phyloP scores from a whole-genome alignment of 169 alveolate species.

The Cryptosporidium ubiquitum region DNA sequence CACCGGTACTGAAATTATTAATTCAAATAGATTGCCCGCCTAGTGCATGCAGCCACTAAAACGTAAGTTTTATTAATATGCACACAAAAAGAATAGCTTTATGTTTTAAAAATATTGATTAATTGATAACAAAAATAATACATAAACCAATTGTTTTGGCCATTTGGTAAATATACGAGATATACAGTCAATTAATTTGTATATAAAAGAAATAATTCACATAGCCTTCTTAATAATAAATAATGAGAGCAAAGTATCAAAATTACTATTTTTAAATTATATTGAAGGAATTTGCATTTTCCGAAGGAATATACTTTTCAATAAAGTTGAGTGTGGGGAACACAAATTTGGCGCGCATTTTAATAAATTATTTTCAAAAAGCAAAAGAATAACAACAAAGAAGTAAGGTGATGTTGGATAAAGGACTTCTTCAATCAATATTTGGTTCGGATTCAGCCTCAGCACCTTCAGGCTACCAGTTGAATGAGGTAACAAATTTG shows the following conservation, averaged over 20 bases:
- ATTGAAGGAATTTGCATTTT: neutral
- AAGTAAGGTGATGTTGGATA: constrained; percentile 23
- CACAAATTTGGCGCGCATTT: neutral
- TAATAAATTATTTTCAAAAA: neutral
- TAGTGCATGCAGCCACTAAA: neutral
- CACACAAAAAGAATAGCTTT: neutral
- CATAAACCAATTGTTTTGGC: neutral
- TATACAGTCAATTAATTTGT: neutral
- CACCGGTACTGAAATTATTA: neutral
- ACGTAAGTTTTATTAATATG: too few species aligned
- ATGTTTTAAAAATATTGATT: too few species aligned
- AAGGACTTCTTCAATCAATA: constrained; percentile 58
- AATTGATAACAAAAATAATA: too few species aligned
- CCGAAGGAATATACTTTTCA: neutral
- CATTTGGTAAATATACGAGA: neutral
- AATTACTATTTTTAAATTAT: neutral
- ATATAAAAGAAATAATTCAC: neutral
- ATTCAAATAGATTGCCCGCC: neutral
- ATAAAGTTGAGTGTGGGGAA: neutral
- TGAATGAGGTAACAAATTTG: constrained; percentile 47
- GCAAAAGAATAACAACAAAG: neutral
- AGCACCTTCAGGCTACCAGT: constrained; percentile 49
- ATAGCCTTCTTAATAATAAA: neutral
- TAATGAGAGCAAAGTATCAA: neutral
- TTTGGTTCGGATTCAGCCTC: constrained; percentile 56